phyloP scores from a whole-genome alignment of 2,329 filamentous ascomycete genomes.

The Penicillium sp. region DNA sequence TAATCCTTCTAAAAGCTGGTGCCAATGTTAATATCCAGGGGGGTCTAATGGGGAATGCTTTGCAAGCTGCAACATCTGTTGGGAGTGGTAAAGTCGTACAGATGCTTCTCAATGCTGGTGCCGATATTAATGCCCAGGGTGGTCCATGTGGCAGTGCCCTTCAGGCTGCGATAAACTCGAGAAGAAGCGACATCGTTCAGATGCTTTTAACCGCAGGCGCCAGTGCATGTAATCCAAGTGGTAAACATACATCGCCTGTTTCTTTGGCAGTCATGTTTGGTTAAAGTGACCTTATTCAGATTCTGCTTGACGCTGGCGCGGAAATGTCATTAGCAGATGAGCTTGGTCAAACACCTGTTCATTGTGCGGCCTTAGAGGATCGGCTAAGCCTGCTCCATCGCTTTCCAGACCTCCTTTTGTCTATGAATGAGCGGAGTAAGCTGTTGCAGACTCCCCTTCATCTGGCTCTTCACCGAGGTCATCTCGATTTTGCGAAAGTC shows the following conservation, averaged over 20 bases:
- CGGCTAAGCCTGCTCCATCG: background rate
- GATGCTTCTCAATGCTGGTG: background rate
- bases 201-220: background rate
- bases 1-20: background rate
- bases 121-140: background rate
- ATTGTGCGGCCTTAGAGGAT: background rate
- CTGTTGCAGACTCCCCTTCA: slow-evolving; percentile 2
- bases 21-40: background rate
- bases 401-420: background rate
- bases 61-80: background rate
- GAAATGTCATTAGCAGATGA: background rate
- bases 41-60: background rate
- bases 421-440: background rate
- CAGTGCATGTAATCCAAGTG: background rate
- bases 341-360: background rate
- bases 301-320: slow-evolving; percentile 2
- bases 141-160: background rate
- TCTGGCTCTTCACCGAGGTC: background rate
- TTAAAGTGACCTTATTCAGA: background rate
- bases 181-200: background rate
- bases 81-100: background rate
- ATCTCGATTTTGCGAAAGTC: background rate
- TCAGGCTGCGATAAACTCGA: background rate
- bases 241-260: background rate
- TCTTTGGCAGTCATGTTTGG: background rate